phyloP scores from a whole-genome alignment of 345 rosid genomes.

The Salix koriyanagi region DNA sequence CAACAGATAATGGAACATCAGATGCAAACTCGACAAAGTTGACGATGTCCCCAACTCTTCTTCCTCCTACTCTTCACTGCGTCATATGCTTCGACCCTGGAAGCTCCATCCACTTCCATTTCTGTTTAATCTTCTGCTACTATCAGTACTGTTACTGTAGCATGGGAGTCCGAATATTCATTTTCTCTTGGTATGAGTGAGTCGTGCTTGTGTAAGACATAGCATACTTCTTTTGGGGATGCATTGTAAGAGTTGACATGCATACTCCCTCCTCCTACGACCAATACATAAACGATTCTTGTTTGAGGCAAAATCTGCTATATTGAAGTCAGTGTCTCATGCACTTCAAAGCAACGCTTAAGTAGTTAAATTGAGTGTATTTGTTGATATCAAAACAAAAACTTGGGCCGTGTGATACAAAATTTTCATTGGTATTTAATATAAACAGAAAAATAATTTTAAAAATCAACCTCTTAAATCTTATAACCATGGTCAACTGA shows the following conservation, averaged over 20 bases:
- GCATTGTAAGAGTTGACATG: not conserved
- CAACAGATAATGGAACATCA: conserved; percentile 15
- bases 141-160: not conserved
- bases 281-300: not conserved
- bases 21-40: conserved; percentile 19
- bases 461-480: no score
- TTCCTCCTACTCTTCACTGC: conserved; percentile 17
- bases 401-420: not conserved
- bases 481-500: no score
- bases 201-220: no score
- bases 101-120: not conserved
- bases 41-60: conserved; percentile 12
- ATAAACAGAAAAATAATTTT: no score
- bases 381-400: not conserved
- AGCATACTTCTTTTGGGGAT: not conserved
- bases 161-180: not conserved
- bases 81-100: not conserved
- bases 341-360: no score
- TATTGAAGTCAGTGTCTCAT: no score
- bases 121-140: not conserved
- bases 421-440: not conserved
- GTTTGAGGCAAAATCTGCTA: not conserved
- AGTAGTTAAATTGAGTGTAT: no score
- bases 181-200: not conserved
- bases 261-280: not conserved